Percentiles rank a stretch among this genome's conserved stretches.
Evolutionary conservation across 768 basidiomycete species (phyloP).

Genomic region (Hypholoma fasciculare): DNA sequence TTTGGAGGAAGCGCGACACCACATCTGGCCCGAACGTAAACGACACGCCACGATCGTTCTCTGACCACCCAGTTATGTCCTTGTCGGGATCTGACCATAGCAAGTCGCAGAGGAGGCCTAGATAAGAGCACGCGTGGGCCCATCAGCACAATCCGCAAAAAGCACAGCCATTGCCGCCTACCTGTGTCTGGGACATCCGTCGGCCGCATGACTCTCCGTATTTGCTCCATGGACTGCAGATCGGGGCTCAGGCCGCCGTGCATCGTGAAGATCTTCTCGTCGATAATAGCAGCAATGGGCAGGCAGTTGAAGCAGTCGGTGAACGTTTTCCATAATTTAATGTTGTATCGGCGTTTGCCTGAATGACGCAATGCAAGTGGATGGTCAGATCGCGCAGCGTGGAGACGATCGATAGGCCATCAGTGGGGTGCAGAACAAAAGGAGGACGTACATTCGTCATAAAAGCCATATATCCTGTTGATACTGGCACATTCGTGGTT

Average conservation of each 20-base stretch:
- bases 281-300: conserved; percentile 98
- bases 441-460: conserved; percentile 89
- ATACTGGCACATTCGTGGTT: conserved; percentile 99
- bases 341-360: conserved; percentile 99
- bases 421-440: conserved; percentile 1
- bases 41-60: conserved; percentile 98
- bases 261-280: conserved; percentile 99
- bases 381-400: conserved; percentile 9
- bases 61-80: conserved; percentile 98
- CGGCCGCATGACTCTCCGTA: conserved; percentile 97
- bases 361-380: conserved; percentile 4
- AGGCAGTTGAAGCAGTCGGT: conserved; percentile 99
- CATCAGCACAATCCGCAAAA: conserved; percentile 6
- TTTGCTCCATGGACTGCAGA: conserved; percentile 99
- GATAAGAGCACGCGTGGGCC: not conserved
- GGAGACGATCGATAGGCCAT: conserved; percentile 5
- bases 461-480: conserved; percentile 99
- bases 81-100: conserved; percentile 99
- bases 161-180: conserved; percentile 32
- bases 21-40: conserved; percentile 99
- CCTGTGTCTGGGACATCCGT: conserved; percentile 99
- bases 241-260: conserved; percentile 97
- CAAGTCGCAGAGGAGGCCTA: conserved; percentile 92
- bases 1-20: conserved; percentile 96
- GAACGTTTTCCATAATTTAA: conserved; percentile 99